Evolutionary conservation across 2,329 filamentous ascomycete genomes (phyloP).

Genomic region (Penicillium sp.): DNA sequence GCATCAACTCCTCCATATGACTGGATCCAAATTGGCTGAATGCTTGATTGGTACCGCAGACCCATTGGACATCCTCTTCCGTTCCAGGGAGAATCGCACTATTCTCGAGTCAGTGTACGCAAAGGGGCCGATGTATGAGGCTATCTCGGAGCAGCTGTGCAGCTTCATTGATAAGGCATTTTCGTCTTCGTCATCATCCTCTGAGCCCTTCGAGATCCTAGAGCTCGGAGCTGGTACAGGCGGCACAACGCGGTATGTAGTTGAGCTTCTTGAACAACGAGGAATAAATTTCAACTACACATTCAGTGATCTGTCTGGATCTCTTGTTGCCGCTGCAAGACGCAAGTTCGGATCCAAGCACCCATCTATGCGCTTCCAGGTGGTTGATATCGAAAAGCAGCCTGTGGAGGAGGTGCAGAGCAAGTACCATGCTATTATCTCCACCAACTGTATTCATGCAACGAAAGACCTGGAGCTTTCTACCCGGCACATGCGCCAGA

Average conservation of each 20-base stretch:
- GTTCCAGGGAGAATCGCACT: constrained; percentile 21
- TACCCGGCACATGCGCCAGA: constrained; percentile 14
- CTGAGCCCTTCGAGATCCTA: not conserved
- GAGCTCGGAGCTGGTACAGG: constrained; percentile 44
- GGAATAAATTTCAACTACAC: too few species aligned
- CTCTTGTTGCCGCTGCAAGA: too few species aligned
- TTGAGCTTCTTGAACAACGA: too few species aligned
- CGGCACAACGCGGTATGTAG: constrained; percentile 5
- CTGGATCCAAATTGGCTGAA: constrained; percentile 38
- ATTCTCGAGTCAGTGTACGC: constrained; percentile 3
- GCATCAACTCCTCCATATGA: constrained; percentile 33
- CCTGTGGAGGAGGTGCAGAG: constrained; percentile 22
- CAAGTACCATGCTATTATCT: constrained; percentile 25
- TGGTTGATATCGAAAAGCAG: constrained; percentile 23
- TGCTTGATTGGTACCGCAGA: constrained; percentile 42
- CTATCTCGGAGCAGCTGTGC: not conserved
- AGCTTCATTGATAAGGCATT: constrained; percentile 10
- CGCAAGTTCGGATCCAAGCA: too few species aligned
- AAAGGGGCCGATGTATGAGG: constrained; percentile 6
- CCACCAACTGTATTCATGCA: constrained; percentile 34
- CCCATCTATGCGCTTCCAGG: too few species aligned
- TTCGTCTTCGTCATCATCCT: not conserved
- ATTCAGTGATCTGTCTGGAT: too few species aligned
- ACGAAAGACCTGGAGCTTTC: constrained; percentile 21
- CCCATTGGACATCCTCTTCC: constrained; percentile 43